Base-by-base conservation (phyloP, 1,284 basidiomycete species). In the Cystobasidium slooffiae region DNA sequence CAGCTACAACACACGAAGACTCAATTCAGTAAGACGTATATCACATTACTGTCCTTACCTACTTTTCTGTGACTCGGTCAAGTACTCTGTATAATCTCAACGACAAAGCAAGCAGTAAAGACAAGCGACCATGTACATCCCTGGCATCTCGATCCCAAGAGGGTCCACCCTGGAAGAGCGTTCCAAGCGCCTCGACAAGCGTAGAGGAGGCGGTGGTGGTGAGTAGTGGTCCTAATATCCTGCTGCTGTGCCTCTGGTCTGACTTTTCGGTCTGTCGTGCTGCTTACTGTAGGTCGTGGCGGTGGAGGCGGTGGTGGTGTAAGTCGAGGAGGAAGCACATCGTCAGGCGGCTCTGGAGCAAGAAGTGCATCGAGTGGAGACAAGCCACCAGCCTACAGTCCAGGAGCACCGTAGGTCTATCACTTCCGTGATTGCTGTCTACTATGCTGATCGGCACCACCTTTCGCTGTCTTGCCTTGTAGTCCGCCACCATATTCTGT, bases 111-210 rank as follows among this genome's bases (percentile, higher is more conserved):
- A 24, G 6, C 41, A 22, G 14, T 12, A 65, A 0, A 31, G 9
- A 65, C 18, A 37, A 65, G 62, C n/a, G 37, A 52, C 2, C n/a
- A 73, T 73, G 62, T 73, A 73, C 31, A 73, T 73, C 31, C 70
- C 70, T 43, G 49, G 49, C 62, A 44, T 73, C 16, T 65, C 62
- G 8, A 44, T 14, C 43, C 44, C 52, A 39, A 55, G 66, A 6
- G 20, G 53, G 41, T 52, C 64, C 22, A 56, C 12, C 2, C 24
- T 58, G 31, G 41, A 24, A 49, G 39, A 56, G 47, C 49, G 62
- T 31, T 53, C 49, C 20, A 56, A 51, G 31, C 39, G 44, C 0
- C 62, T 73, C 16, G 51, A 58, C 8, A 66, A 66, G 41, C 70
- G 70, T 41, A 46, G 39, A 44, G 70, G 70, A 22, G 70, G 70